These are phyloP conservation scores for Ogataea glucozyma DNA, from an alignment of 805 yeast genomes.

Conservation along the genomic window DNA sequence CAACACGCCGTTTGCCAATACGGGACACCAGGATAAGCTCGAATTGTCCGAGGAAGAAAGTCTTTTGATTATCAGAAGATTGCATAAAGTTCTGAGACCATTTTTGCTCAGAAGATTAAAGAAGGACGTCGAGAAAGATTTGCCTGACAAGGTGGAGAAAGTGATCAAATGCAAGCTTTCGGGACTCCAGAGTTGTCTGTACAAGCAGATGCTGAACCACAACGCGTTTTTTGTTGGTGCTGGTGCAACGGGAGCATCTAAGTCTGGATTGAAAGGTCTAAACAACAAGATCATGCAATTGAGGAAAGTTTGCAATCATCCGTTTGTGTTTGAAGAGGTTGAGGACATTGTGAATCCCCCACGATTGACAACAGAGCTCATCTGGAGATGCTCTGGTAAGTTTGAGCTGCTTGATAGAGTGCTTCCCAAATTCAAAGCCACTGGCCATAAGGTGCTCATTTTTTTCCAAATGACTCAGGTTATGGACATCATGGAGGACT, in stretches of 20 bases:
- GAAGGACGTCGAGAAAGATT: constrained; percentile 83
- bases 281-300: constrained; percentile 85
- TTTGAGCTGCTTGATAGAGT: constrained; percentile 76
- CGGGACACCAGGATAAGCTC: constrained; percentile 78
- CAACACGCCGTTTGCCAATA: constrained; percentile 83
- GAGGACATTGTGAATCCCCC: constrained; percentile 68
- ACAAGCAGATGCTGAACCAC: constrained; percentile 77
- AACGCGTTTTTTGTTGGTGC: constrained; percentile 65
- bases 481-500: constrained; percentile 90
- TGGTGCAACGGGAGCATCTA: constrained; percentile 56
- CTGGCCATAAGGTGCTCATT: constrained; percentile 77
- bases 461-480: constrained; percentile 90
- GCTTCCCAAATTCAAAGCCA: constrained; percentile 69
- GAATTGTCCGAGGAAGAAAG: constrained; percentile 87
- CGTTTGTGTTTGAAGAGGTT: constrained; percentile 82
- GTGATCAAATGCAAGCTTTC: constrained; percentile 79
- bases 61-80: constrained; percentile 75
- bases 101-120: constrained; percentile 80
- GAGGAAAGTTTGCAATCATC: constrained; percentile 84
- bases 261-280: constrained; percentile 71
- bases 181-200: constrained; percentile 66
- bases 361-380: constrained; percentile 59
- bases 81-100: constrained; percentile 84
- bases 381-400: constrained; percentile 80
- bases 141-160: constrained; percentile 82